phyloP scores from a whole-genome alignment of 768 basidiomycete genomes.

The Asterophora lycoperdoides region DNA sequence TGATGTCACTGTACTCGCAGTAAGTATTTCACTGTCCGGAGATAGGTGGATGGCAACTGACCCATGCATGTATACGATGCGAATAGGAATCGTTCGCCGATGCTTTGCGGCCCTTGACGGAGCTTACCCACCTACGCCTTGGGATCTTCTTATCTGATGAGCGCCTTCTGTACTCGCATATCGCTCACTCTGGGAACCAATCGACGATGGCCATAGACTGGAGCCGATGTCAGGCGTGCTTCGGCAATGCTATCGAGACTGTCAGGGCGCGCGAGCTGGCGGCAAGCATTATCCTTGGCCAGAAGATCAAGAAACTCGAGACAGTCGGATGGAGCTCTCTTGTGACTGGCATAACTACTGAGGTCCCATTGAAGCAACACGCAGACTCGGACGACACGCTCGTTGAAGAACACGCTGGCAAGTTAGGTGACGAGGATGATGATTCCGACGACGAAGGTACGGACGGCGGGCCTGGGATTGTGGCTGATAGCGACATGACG shows the following conservation, averaged over 20 bases:
- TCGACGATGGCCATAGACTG: constrained; percentile 25
- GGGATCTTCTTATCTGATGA: constrained; percentile 62
- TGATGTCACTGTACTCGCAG: constrained; percentile 43
- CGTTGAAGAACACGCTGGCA: constrained; percentile 13
- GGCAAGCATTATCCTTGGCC: constrained; percentile 43
- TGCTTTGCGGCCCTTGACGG: constrained; percentile 42
- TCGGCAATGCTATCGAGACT: constrained; percentile 19
- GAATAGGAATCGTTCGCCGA: constrained; percentile 39
- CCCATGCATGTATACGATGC: background rate
- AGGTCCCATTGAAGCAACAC: constrained; percentile 3
- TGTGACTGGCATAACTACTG: constrained; percentile 23
- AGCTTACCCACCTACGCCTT: constrained; percentile 48
- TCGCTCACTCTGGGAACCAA: constrained; percentile 34
- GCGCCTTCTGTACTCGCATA: constrained; percentile 43
- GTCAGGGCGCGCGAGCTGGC: constrained; percentile 43
- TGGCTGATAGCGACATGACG: constrained; percentile 17
- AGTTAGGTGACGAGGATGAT: constrained; percentile 14
- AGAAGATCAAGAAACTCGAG: constrained; percentile 38
- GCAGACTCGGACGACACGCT: constrained; percentile 11
- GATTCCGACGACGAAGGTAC: background rate
- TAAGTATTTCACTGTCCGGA: constrained; percentile 30
- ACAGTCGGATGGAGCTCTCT: constrained; percentile 53
- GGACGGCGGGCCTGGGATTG: constrained; percentile 2
- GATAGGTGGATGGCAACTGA: background rate
- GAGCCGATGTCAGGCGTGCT: constrained; percentile 34